These are phyloP conservation scores for Zygoascus ofunaensis DNA, from an alignment of 805 yeast genomes.

Conservation along the genomic window DNA sequence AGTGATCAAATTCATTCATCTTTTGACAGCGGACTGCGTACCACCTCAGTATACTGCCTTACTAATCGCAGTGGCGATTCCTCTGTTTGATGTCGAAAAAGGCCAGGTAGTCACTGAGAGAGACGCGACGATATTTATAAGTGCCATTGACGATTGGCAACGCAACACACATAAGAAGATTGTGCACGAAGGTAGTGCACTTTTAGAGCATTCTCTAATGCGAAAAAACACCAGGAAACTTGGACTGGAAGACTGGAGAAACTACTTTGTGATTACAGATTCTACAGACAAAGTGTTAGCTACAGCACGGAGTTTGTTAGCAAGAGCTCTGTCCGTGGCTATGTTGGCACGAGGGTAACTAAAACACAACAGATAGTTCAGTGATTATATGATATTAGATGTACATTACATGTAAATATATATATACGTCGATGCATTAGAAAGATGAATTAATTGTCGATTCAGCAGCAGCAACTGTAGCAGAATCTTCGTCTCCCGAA, in stretches of 20 bases:
- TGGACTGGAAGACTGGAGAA: constrained; percentile 16
- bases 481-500: too few relatives aligned
- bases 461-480: too few relatives aligned
- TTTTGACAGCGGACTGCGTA: constrained; percentile 23
- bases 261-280: constrained; percentile 3
- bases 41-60: constrained; percentile 18
- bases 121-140: constrained; percentile 15
- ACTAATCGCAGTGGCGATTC: constrained; percentile 16
- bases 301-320: constrained; percentile 13
- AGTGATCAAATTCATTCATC: constrained; percentile 19
- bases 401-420: background rate
- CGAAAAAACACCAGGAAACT: background rate
- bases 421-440: background rate
- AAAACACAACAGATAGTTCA: background rate
- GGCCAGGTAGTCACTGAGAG: constrained; percentile 12
- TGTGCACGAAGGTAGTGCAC: constrained; percentile 7
- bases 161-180: constrained; percentile 5
- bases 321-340: constrained; percentile 20
- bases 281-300: constrained; percentile 13
- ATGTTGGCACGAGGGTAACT: constrained; percentile 1
- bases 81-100: constrained; percentile 8
- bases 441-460: background rate
- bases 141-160: constrained; percentile 20
- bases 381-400: background rate
- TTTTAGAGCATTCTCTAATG: constrained; percentile 13